Base-by-base conservation (phyloP, 192 early-diverging fungal species). In the Diversispora eburnea region DNA sequence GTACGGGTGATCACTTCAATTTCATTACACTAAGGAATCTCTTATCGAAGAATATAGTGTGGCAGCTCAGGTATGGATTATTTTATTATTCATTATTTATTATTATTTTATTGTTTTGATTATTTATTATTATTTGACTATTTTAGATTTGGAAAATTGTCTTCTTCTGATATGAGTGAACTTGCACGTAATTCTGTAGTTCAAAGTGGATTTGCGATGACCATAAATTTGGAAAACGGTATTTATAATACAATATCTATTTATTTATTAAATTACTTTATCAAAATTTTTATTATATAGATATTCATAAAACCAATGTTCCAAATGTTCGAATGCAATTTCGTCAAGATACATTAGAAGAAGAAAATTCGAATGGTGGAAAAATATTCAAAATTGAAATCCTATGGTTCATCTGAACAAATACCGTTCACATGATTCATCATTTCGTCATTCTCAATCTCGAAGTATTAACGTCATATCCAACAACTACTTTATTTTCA, bases 31-130 rank as follows among this genome's bases (percentile, higher is more conserved):
- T 8, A 95, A 93, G 77, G 96, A 98, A 78, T 94, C 96, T 0
- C 74, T 98, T 79, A 98, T 96, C 80, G 96, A 98, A 78, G 96
- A 98, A 77, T 98, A 94, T 79, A 93, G 92, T 72, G 92, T 96
- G 0, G 95, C 93, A 3, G 92, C 94, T 43, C 94, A 96, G 87
- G 88, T 90, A 66, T 57, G 71, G 4, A 67, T 4, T 6, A 2
- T 13, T 13, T 48, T 4, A 13, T n/a, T n/a, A n/a, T 49, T 63
- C 25, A 52, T 42, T 17, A 25, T 54, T 49, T n/a, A 46, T 17
- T 4, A 12, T 67, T 12, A 12, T 55, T 48, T 7, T 49, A 12
- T 1, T 13, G 54, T 57, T 33, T 15, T 39, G 8, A 13, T 63
- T 17, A 65, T 43, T 20, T 56, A 15, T 12, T 22, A 10, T 15